Base-by-base conservation (phyloP, 1,284 basidiomycete genomes). In the Puccinia polysora region DNA sequence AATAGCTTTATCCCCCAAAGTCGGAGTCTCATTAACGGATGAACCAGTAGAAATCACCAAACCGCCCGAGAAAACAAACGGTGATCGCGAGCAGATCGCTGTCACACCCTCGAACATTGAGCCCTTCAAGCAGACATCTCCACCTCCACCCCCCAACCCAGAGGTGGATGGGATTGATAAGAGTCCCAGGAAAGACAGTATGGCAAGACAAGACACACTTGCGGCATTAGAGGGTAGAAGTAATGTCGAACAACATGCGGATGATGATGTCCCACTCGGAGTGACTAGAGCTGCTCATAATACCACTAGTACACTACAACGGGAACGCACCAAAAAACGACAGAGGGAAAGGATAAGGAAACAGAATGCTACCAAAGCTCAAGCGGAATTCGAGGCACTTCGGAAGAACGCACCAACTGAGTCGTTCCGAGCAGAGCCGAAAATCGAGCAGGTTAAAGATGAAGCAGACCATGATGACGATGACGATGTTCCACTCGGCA, bases 191-290 rank as follows among this genome's bases (percentile, higher is more conserved):
- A n/a, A n/a, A n/a, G n/a, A n/a, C n/a, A n/a, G n/a, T n/a, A n/a
- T 50, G 14, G 68, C 68, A 14, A 23, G 68, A 45, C 32, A 56
- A 20, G 58, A 71, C 49, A 71, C 68, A 23, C 47, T 71, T 4
- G 68, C 68, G 6, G 68, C 68, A 14, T 45, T 71, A 25, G 68
- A 71, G 38, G 68, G 68, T 28, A 47, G 68, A 25, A 47, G 30
- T 15, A 60, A 71, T 40, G 7, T 34, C 38, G 68, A 71, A 28
- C 45, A 47, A 4, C 56, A 71, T 38, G 58, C 43, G n/a, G 68
- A 71, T 38, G 68, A 71, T 23, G 68, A 71, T 38, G 68, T 71
- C 20, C 68, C 68, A 15, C 56, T 71, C 34, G 68, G 68, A n/a
- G 56, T 71, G 30, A 55, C 68, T 30, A 30, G 68, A 38, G 68